Conservation (phyloP, 208 protist species). For the Acanthamoeba sp. region DNA sequence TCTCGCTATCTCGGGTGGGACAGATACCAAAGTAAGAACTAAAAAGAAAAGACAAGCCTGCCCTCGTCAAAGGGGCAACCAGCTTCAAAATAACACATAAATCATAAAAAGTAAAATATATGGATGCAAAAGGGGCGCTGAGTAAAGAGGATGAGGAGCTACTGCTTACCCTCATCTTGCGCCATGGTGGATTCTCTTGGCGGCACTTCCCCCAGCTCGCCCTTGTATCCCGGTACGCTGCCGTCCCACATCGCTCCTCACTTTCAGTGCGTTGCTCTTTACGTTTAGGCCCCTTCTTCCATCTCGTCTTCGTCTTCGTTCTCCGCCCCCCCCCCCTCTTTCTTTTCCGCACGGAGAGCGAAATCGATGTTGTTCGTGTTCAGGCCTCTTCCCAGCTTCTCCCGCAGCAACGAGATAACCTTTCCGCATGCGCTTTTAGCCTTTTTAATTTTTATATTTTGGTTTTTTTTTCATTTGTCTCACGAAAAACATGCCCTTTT, state of each 20-base stretch:
- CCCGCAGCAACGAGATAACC: background rate
- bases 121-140: background rate
- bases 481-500: too few relatives aligned
- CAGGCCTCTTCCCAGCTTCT: too few relatives aligned
- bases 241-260: background rate
- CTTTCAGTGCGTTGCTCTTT: too few relatives aligned
- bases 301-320: background rate
- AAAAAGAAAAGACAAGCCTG: background rate
- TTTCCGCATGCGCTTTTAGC: background rate
- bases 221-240: background rate
- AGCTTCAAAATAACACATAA: background rate
- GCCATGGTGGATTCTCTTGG: background rate
- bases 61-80: background rate
- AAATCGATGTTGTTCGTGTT: too few relatives aligned
- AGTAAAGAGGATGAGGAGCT: background rate
- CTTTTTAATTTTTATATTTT: background rate
- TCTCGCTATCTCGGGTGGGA: background rate
- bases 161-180: background rate
- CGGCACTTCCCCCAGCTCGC: background rate
- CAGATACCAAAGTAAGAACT: background rate
- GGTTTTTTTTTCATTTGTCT: too few relatives aligned
- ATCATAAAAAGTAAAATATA: background rate
- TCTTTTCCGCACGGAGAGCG: background rate
- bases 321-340: background rate
- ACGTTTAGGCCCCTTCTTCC: too few relatives aligned